Evolutionary conservation across 306 rosid genomes (phyloP).

Genomic region (Oemleria cerasiformis): DNA sequence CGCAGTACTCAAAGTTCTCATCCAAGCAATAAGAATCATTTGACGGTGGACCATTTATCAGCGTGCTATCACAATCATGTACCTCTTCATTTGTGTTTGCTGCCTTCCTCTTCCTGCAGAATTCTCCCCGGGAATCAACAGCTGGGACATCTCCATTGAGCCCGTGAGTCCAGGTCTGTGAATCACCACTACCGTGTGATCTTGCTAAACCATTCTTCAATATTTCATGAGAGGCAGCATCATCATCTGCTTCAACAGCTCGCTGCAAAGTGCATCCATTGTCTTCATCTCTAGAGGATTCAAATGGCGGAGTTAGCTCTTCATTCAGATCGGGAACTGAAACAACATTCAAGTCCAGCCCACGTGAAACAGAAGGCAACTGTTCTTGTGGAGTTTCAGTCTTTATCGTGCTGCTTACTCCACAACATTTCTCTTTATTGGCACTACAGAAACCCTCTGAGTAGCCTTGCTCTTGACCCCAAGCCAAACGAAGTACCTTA

Average conservation of each 20-base stretch:
- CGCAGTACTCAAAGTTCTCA: slow-evolving; percentile 94
- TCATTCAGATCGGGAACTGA: slow-evolving; percentile 95
- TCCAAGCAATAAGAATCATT: slow-evolving; percentile 75
- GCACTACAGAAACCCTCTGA: slow-evolving; percentile 74
- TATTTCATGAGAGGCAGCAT: slow-evolving; percentile 81
- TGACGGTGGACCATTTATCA: slow-evolving; percentile 85
- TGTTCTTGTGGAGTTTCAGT: slow-evolving; percentile 54
- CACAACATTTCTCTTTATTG: slow-evolving; percentile 67
- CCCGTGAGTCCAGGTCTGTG: slow-evolving; percentile 80
- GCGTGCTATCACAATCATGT: slow-evolving; percentile 94
- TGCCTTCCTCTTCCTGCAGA: slow-evolving; percentile 75
- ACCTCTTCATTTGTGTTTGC: slow-evolving; percentile 65
- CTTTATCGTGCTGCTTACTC: slow-evolving; percentile 44
- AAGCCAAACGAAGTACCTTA: slow-evolving; percentile 67
- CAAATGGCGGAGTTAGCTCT: slow-evolving; percentile 93
- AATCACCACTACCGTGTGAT: slow-evolving; percentile 92
- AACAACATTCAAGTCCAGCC: slow-evolving; percentile 84
- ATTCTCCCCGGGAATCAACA: slow-evolving; percentile 70
- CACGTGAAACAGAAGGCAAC: slow-evolving; percentile 57
- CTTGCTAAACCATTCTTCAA: slow-evolving; percentile 68
- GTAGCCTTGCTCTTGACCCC: slow-evolving; percentile 80
- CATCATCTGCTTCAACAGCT: slow-evolving; percentile 87
- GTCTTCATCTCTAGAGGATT: slow-evolving; percentile 89
- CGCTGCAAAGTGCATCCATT: slow-evolving; percentile 90
- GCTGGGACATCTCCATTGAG: slow-evolving; percentile 70